phyloP scores from a whole-genome alignment of 257 asterid genomes.

The Knoxia roxburghii region DNA sequence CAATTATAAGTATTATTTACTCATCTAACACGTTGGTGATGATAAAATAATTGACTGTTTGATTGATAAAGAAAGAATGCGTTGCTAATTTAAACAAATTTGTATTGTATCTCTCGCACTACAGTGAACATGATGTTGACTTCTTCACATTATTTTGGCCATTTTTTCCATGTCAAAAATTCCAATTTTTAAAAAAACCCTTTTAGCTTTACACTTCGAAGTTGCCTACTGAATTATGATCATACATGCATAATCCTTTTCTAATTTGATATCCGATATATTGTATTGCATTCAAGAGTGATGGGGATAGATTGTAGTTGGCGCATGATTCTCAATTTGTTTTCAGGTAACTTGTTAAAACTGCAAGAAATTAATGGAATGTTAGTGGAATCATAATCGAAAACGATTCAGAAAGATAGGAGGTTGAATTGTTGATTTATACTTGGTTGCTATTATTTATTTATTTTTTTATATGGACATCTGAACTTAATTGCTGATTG shows the following conservation, averaged over 20 bases:
- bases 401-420: no score
- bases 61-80: neutral
- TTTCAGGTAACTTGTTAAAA: no score
- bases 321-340: no score
- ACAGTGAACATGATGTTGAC: neutral
- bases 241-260: neutral
- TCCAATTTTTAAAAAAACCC: no score
- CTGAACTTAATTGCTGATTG: no score
- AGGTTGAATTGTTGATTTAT: no score
- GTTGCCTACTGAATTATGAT: neutral
- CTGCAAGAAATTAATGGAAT: neutral
- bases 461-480: no score
- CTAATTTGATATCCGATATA: neutral
- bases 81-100: neutral
- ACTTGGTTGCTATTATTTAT: no score
- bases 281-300: neutral
- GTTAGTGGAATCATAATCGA: no score
- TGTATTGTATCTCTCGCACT: neutral
- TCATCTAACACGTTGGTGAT: neutral
- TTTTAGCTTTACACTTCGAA: neutral
- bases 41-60: neutral
- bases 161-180: no score
- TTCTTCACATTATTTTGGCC: neutral
- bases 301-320: neutral
- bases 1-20: neutral